A percentile compares a stretch with the other conserved stretches of the same genome.
These are phyloP conservation scores for Plasmodium coatneyi DNA, from an alignment of 169 alveolate species.

Conservation along the genomic window DNA sequence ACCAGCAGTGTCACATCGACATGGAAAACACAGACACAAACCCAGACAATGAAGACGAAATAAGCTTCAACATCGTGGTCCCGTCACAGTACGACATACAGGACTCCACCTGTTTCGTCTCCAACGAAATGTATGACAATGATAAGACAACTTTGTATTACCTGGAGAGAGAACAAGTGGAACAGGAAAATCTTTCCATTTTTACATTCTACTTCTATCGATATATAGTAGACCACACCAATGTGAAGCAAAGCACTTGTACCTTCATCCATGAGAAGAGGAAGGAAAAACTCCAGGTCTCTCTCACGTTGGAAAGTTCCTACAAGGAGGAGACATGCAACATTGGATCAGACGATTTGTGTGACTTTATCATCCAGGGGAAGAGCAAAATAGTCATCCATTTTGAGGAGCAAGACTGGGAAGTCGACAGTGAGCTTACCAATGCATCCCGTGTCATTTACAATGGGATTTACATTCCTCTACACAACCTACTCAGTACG, in stretches of 20 bases:
- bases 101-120: slow-evolving; percentile 5
- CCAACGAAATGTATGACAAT: neutral
- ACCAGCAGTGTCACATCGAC: slow-evolving; percentile 1
- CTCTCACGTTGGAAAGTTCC: neutral
- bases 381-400: slow-evolving; percentile 24
- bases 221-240: neutral
- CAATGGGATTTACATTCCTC: neutral
- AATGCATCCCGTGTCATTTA: neutral
- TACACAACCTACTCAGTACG: slow-evolving; percentile 9
- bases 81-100: neutral
- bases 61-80: slow-evolving; percentile 18
- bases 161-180: neutral
- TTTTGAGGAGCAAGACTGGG: slow-evolving; percentile 18
- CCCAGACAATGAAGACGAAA: slow-evolving; percentile 1
- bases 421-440: neutral
- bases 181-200: neutral
- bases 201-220: slow-evolving; percentile 16
- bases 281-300: slow-evolving; percentile 10
- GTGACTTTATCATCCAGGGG: slow-evolving; percentile 24
- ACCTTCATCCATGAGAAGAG: neutral
- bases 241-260: neutral
- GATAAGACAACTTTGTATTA: slow-evolving; percentile 21
- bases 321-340: slow-evolving; percentile 14
- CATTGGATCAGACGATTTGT: neutral
- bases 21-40: neutral